Evolutionary conservation across 2,329 filamentous ascomycete species (phyloP).

Genomic region (Phialemonium atrogriseum): DNA sequence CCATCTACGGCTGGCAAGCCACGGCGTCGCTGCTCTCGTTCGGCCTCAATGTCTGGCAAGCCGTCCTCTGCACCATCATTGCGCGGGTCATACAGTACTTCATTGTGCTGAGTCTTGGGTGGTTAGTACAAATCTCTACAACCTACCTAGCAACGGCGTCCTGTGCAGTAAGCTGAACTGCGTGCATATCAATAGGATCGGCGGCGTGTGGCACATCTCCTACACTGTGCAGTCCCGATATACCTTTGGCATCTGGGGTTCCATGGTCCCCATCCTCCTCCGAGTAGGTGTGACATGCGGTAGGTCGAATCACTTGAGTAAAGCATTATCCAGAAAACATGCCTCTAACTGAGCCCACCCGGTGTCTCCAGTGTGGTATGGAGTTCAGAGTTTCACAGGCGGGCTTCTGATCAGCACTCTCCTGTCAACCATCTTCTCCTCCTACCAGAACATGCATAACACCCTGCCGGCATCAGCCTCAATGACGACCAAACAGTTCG

Average conservation of each 20-base stretch:
- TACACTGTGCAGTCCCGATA: slow-evolving; percentile 31
- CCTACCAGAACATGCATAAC: slow-evolving; percentile 16
- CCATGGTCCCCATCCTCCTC: slow-evolving; percentile 27
- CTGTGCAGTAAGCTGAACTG: no score
- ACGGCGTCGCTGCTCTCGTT: slow-evolving; percentile 7
- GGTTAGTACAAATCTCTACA: no score
- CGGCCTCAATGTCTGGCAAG: slow-evolving; percentile 9
- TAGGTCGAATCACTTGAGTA: no score
- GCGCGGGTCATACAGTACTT: no score
- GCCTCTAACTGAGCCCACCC: no score
- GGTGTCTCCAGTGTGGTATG: slow-evolving; percentile 31
- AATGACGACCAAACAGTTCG: slow-evolving; percentile 17
- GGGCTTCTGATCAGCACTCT: slow-evolving; percentile 14
- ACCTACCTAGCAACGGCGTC: no score
- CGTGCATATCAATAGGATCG: no score
- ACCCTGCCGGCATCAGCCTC: slow-evolving; percentile 14
- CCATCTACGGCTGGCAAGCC: no score
- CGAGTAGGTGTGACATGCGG: no score
- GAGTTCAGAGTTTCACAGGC: slow-evolving; percentile 23
- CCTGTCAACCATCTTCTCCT: slow-evolving; percentile 17
- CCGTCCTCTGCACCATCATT: slow-evolving; percentile 17
- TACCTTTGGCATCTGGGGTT: slow-evolving; percentile 33
- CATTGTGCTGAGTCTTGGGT: no score
- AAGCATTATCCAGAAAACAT: slow-evolving; percentile 29
- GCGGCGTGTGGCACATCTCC: slow-evolving; percentile 32